Percentiles rank a stretch among this genome's conserved stretches.
These are phyloP conservation scores for Filosporella fistucella DNA, from an alignment of 495 filamentous ascomycete species.

Conservation along the genomic window DNA sequence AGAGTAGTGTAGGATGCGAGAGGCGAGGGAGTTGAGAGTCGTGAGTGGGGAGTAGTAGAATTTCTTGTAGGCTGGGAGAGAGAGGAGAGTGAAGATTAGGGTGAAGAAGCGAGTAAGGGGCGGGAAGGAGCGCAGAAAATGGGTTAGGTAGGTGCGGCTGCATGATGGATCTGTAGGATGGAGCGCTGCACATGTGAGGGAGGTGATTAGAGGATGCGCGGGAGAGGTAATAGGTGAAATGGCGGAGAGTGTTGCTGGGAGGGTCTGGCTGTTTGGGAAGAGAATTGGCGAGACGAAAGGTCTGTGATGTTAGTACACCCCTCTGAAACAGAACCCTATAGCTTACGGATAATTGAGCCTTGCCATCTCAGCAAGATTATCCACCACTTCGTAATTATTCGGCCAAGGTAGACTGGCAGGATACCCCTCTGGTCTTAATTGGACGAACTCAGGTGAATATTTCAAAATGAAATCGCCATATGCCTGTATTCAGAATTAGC, in stretches of 20 bases:
- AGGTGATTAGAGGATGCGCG: slow-evolving; percentile 79
- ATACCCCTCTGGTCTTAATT: slow-evolving; percentile 62
- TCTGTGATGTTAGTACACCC: slow-evolving; percentile 28
- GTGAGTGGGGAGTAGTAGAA: slow-evolving; percentile 63
- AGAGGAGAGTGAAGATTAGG: slow-evolving; percentile 62
- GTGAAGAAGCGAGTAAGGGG: slow-evolving; percentile 70
- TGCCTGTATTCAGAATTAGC: slow-evolving; percentile 33
- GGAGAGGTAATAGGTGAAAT: slow-evolving; percentile 76
- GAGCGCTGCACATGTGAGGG: slow-evolving; percentile 84
- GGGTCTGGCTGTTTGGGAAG: slow-evolving; percentile 63
- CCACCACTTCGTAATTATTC: slow-evolving; percentile 66
- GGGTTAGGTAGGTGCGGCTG: slow-evolving; percentile 75
- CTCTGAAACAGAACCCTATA: neutral
- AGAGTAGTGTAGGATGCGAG: slow-evolving; percentile 60
- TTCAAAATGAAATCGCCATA: slow-evolving; percentile 72
- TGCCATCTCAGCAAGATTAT: slow-evolving; percentile 76
- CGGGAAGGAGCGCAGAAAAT: slow-evolving; percentile 78
- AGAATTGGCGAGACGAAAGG: slow-evolving; percentile 82
- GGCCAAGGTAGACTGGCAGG: slow-evolving; percentile 71
- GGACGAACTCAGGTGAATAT: slow-evolving; percentile 73
- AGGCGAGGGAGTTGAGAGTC: slow-evolving; percentile 57
- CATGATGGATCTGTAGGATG: slow-evolving; percentile 87
- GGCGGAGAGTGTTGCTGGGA: slow-evolving; percentile 58
- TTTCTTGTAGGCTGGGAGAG: slow-evolving; percentile 58
- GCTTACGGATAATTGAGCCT: slow-evolving; percentile 80